phyloP scores from a whole-genome alignment of 495 filamentous ascomycete genomes.

The Aspergillus leporis region DNA sequence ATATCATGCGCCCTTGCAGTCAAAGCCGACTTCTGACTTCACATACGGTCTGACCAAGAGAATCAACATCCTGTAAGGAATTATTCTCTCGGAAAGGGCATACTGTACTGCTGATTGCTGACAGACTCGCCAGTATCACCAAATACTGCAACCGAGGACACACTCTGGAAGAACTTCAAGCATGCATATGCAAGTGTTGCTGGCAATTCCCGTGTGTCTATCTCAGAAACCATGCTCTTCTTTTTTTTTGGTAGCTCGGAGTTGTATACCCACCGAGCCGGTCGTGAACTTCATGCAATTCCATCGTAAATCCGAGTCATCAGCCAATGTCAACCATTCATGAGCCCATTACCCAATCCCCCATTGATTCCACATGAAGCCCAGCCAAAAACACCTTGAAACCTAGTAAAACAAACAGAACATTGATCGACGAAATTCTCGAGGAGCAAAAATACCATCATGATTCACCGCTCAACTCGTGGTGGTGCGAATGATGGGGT shows the following conservation, averaged over 20 bases:
- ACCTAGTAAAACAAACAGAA: constrained; percentile 13
- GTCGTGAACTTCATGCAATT: constrained; percentile 35
- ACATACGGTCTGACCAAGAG: not conserved
- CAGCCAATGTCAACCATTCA: constrained; percentile 33
- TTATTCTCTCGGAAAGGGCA: not conserved
- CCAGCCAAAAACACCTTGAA: constrained; percentile 19
- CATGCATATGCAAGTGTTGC: not conserved
- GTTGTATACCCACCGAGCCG: constrained; percentile 17
- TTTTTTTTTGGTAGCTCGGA: not conserved
- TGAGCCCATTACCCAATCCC: constrained; percentile 27
- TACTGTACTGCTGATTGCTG: not conserved
- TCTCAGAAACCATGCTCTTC: not conserved
- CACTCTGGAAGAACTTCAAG: not conserved
- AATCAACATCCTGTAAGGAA: not conserved
- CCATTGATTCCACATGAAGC: constrained; percentile 21
- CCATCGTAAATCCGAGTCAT: constrained; percentile 33
- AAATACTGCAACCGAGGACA: constrained; percentile 1
- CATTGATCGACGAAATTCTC: not conserved
- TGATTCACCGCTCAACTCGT: constrained; percentile 40
- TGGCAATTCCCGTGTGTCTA: not conserved
- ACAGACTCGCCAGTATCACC: constrained; percentile 11
- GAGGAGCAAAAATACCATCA: constrained; percentile 23
- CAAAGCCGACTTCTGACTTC: not conserved
- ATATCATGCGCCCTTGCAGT: not conserved
- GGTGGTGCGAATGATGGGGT: constrained; percentile 31